Conservation (phyloP, 352 stramenopile genomes). For the Globisporangium recalcitrans region DNA sequence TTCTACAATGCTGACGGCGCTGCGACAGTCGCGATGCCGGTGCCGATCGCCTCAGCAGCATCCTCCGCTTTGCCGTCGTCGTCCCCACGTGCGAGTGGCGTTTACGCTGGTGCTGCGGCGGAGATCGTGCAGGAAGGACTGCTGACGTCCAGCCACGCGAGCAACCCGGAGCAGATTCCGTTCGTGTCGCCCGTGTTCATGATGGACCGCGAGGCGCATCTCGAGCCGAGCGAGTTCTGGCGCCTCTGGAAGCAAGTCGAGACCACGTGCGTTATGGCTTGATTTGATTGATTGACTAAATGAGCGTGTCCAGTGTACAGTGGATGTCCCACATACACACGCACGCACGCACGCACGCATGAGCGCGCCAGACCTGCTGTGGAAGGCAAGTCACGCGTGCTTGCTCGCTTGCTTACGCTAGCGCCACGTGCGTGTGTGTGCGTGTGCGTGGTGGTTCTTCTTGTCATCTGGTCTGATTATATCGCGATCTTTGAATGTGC, state of each 20-base stretch:
- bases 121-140: background rate
- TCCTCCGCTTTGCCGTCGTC: background rate
- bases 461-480: conserved; percentile 9
- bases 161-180: conserved; percentile 32
- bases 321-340: background rate
- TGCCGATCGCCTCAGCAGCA: background rate
- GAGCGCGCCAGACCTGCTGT: background rate
- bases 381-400: background rate
- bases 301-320: background rate
- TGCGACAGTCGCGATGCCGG: conserved; percentile 13
- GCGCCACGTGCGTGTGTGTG: background rate
- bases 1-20: conserved; percentile 44
- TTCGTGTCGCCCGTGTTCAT: conserved; percentile 58
- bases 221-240: conserved; percentile 29
- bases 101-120: conserved; percentile 8
- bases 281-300: background rate
- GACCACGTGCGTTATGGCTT: conserved; percentile 48
- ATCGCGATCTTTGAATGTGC: conserved; percentile 5
- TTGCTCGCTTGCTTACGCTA: background rate
- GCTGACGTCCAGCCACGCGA: conserved; percentile 18
- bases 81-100: conserved; percentile 12
- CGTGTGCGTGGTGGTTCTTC: background rate
- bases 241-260: conserved; percentile 51
- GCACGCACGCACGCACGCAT: background rate
- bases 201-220: conserved; percentile 23